Percentiles rank a stretch among this genome's conserved stretches.
Conservation (phyloP, 179 eudicot species). For the Pouteria campechiana region DNA sequence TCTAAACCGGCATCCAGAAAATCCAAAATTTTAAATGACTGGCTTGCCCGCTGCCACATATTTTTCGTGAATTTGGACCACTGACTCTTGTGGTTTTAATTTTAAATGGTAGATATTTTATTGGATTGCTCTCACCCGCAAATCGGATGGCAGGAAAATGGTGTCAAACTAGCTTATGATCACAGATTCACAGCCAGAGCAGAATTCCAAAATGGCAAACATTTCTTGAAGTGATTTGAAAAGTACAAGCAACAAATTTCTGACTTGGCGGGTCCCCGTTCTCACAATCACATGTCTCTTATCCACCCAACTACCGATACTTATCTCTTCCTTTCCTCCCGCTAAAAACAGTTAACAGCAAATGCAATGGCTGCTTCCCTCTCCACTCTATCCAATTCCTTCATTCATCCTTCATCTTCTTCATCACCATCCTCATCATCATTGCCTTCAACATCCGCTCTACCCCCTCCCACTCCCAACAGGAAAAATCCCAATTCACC, state of each 20-base stretch:
- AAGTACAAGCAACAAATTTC: conserved; percentile 3
- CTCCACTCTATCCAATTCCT: conserved; percentile 35
- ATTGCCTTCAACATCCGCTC: conserved; percentile 9
- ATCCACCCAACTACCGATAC: conserved; percentile 26
- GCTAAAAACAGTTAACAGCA: conserved; percentile 9
- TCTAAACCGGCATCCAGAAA: too few relatives aligned
- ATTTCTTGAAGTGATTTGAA: not conserved
- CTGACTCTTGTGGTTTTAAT: too few relatives aligned
- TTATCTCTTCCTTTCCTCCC: conserved; percentile 8
- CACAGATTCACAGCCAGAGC: too few relatives aligned
- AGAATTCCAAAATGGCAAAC: too few relatives aligned
- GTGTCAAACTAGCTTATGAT: too few relatives aligned
- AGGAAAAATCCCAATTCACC: conserved; percentile 11
- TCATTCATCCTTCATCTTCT: conserved; percentile 13
- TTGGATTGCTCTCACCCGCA: too few relatives aligned
- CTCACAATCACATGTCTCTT: conserved; percentile 9
- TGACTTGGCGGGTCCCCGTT: not conserved
- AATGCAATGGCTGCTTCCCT: conserved; percentile 26
- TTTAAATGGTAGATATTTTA: too few relatives aligned
- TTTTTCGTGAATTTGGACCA: too few relatives aligned
- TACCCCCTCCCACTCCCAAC: conserved; percentile 12
- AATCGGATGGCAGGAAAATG: too few relatives aligned
- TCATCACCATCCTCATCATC: conserved; percentile 18
- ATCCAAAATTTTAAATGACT: too few relatives aligned
- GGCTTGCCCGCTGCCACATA: too few relatives aligned